Conservation (phyloP, 2,329 filamentous ascomycete genomes). For the Knufia fluminis region DNA sequence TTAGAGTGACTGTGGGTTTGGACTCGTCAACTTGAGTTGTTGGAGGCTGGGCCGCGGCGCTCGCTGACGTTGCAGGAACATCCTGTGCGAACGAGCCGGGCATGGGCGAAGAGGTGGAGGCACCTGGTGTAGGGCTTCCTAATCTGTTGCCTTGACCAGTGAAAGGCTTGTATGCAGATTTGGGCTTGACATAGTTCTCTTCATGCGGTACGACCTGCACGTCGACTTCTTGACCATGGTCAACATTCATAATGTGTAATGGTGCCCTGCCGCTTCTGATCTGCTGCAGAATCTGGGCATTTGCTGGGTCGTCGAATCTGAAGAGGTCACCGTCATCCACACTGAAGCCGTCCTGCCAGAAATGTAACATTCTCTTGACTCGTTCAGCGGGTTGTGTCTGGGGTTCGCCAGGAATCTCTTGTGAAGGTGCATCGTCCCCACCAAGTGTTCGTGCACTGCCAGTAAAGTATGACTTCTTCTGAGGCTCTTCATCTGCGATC, state of each 20-base stretch:
- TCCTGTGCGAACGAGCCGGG: conserved; percentile 24
- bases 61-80: conserved; percentile 27
- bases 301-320: conserved; percentile 54
- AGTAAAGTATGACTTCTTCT: conserved; percentile 41
- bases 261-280: conserved; percentile 56
- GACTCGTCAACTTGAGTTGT: conserved; percentile 47
- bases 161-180: conserved; percentile 57
- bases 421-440: conserved; percentile 53
- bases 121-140: conserved; percentile 54
- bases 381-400: conserved; percentile 37
- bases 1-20: conserved; percentile 49
- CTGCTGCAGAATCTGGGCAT: conserved; percentile 51
- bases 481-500: conserved; percentile 13
- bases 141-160: conserved; percentile 51
- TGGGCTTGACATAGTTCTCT: conserved; percentile 51
- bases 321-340: conserved; percentile 57
- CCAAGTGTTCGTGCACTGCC: conserved; percentile 57
- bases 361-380: conserved; percentile 51
- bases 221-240: conserved; percentile 55
- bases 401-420: conserved; percentile 45
- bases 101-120: conserved; percentile 24
- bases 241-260: conserved; percentile 53
- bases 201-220: conserved; percentile 56
- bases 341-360: conserved; percentile 58
- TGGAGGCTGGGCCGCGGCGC: conserved; percentile 24